A percentile compares a stretch with the other conserved stretches of the same genome.
These are phyloP conservation scores for Russula foetens DNA, from an alignment of 768 basidiomycete genomes.

Conservation along the genomic window DNA sequence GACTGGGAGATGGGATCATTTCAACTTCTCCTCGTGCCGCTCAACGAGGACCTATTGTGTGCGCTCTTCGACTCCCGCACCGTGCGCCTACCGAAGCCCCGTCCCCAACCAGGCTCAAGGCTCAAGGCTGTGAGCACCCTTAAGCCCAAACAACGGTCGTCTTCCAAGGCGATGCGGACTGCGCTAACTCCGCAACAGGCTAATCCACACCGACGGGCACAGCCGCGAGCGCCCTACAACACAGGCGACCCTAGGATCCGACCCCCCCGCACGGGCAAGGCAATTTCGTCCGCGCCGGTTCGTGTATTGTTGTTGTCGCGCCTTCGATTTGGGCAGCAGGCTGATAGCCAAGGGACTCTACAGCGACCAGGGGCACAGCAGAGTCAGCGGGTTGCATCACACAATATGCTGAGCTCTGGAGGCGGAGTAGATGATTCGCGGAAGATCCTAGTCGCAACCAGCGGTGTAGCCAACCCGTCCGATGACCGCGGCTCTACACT, in stretches of 20 bases:
- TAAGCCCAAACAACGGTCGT: no score
- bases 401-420: neutral
- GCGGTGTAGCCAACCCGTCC: no score
- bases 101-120: no score
- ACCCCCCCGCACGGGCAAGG: no score
- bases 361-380: neutral
- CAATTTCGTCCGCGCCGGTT: neutral
- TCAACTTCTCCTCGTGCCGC: conserved; percentile 1
- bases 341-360: neutral
- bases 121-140: no score
- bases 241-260: no score
- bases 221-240: no score
- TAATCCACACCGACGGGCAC: no score
- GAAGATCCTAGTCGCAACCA: neutral
- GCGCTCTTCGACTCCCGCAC: neutral
- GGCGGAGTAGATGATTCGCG: neutral
- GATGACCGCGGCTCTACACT: no score
- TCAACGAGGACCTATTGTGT: neutral
- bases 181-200: no score
- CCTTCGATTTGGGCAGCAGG: neutral
- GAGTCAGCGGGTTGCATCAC: neutral
- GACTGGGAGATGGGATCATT: neutral
- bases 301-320: neutral
- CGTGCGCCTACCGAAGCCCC: no score
- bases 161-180: no score